Evolutionary conservation across 805 yeast genomes (phyloP).

Genomic region (Kregervanrija delftensis): DNA sequence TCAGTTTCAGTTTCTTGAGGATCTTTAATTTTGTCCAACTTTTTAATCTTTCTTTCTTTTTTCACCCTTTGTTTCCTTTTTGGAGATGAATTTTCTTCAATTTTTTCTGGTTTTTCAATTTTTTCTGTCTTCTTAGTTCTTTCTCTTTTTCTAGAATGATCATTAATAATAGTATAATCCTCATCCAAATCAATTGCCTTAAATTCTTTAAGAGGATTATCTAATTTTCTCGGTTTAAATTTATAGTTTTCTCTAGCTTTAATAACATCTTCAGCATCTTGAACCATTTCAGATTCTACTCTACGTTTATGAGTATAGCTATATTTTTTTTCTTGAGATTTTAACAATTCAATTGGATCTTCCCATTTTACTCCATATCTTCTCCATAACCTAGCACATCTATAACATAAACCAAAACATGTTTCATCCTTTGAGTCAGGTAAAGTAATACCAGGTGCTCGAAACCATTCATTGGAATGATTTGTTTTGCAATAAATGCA

Average conservation of each 20-base stretch:
- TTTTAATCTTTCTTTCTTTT: too few species aligned
- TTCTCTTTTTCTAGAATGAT: neutral
- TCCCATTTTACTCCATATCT: slow-evolving; percentile 86
- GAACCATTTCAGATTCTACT: slow-evolving; percentile 59
- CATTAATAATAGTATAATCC: slow-evolving; percentile 2
- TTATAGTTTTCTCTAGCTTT: slow-evolving; percentile 38
- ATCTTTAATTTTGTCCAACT: too few species aligned
- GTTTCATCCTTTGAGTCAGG: slow-evolving; percentile 29
- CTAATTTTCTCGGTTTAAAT: slow-evolving; percentile 11
- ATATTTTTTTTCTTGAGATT: slow-evolving; percentile 35
- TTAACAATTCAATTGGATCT: slow-evolving; percentile 60
- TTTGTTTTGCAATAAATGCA: slow-evolving; percentile 71
- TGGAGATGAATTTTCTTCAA: neutral
- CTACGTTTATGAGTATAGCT: slow-evolving; percentile 34
- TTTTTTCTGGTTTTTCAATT: neutral
- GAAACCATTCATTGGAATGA: slow-evolving; percentile 56
- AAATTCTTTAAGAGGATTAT: slow-evolving; percentile 3
- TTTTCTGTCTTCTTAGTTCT: neutral
- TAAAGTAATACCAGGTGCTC: slow-evolving; percentile 55
- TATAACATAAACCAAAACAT: slow-evolving; percentile 61
- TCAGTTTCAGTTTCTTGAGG: too few species aligned
- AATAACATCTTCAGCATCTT: slow-evolving; percentile 52
- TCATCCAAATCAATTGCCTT: slow-evolving; percentile 10
- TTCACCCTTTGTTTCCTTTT: too few species aligned
- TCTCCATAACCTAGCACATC: slow-evolving; percentile 92